Evolutionary conservation across 148 eudicot genomes (phyloP), one percentile per base, ranked within the genome.

Genomic region (Cornus florida): DNA sequence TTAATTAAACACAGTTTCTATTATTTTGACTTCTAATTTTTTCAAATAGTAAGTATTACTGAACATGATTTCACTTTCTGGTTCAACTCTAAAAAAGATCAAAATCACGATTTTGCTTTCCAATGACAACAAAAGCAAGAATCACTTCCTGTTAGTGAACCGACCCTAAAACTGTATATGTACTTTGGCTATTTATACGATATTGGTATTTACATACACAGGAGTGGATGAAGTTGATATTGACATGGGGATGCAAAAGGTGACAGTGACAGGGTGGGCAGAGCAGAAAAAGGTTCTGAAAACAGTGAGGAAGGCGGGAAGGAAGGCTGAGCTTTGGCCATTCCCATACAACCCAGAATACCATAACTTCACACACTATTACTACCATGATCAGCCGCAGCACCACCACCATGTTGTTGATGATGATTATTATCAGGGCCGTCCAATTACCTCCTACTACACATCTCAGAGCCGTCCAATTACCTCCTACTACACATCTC

Each of bases 291-390:
- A 86, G 72, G 83, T 90, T 48, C 85, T 89, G 2, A 87, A 89
- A 80, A 72, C 87, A 22, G 89, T 86, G n/a, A 80, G 88, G 22
- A 85, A 82, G 46, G 87, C 87, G 4, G 97, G 97, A 19, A 83
- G 86, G 69, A 82, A 70, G 24, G 97, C 91, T 0, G 97, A 89
- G 84, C 76, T 90, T 4, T 92, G 92, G 92, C 90, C 87, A n/a
- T 83, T 75, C 56, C 88, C 92, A 9, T 83, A 90, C 86, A 86
- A 89, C 77, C 83, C 86, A 1, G 86, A 85, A 48, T 77, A 77
- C 80, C 83, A 89, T 17, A 82, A 75, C 71, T 84, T 77, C 64
- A 23, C 74, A 5, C 70, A 78, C 65, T 48, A 81, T 23, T 86
- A 81, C 67, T 77, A 78, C 79, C 20, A 73, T 43, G 79, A 84